Percentiles rank a stretch among this genome's conserved stretches.
Evolutionary conservation across 2,329 filamentous ascomycete genomes (phyloP).

Genomic region (Pyrenophora graminea): DNA sequence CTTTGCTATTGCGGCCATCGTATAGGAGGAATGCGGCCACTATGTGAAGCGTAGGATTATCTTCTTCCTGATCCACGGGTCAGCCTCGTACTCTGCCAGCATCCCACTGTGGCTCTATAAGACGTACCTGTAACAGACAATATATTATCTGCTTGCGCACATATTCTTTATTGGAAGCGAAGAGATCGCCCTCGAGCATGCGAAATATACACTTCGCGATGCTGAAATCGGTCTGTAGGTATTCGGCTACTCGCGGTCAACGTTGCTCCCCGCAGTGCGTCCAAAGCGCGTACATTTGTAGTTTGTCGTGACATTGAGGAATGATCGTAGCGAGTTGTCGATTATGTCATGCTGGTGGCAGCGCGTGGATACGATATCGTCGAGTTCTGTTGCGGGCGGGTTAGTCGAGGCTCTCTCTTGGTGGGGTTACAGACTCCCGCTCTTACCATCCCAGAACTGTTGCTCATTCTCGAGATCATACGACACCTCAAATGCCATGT

Average conservation of each 20-base stretch:
- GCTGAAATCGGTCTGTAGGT: conserved; percentile 76
- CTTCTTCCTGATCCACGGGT: conserved; percentile 71
- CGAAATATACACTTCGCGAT: conserved; percentile 78
- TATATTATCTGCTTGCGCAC: conserved; percentile 92
- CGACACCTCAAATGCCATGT: conserved; percentile 70
- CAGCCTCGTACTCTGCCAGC: conserved; percentile 13
- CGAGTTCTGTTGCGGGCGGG: conserved; percentile 59
- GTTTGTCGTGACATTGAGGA: conserved; percentile 75
- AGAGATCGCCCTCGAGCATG: conserved; percentile 76
- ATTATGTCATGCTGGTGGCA: conserved; percentile 69
- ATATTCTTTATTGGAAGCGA: conserved; percentile 76
- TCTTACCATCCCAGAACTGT: conserved; percentile 84
- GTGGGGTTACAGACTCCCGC: conserved; percentile 41
- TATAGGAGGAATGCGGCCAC: conserved; percentile 84
- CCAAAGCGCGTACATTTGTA: conserved; percentile 62
- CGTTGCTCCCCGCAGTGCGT: neutral
- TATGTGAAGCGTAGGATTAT: conserved; percentile 75
- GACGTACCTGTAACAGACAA: conserved; percentile 71
- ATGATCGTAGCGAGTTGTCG: conserved; percentile 83
- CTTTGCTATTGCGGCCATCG: conserved; percentile 78
- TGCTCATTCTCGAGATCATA: conserved; percentile 76
- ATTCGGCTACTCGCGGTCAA: conserved; percentile 60
- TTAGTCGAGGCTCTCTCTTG: conserved; percentile 26
- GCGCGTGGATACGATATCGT: conserved; percentile 64
- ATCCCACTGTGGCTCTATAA: conserved; percentile 1